These are phyloP conservation scores for Eimeria brunetti DNA, from an alignment of 169 alveolate species.

Conservation along the genomic window DNA sequence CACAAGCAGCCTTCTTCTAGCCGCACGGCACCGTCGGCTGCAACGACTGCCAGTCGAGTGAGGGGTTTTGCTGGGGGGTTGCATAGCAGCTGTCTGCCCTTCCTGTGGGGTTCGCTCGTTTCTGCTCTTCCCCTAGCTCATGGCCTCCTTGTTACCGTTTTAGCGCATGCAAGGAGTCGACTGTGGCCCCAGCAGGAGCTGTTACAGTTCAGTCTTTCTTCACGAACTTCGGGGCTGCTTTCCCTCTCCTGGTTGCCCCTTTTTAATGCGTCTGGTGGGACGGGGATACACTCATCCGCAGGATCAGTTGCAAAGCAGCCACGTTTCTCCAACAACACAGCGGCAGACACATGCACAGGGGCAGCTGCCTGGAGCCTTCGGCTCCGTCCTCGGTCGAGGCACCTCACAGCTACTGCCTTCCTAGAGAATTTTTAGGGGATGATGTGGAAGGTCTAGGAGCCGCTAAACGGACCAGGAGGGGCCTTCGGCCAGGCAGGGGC, in stretches of 20 bases:
- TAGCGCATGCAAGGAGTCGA: conserved; percentile 8
- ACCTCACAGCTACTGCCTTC: conserved; percentile 3
- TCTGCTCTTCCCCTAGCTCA: not conserved
- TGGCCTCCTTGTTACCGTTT: not conserved
- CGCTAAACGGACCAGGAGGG: not conserved
- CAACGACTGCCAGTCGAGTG: not conserved
- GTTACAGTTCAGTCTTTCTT: not conserved
- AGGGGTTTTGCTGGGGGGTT: not conserved
- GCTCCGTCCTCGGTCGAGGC: conserved; percentile 46
- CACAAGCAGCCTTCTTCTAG: not conserved
- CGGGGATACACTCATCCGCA: not conserved
- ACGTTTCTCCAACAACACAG: not conserved
- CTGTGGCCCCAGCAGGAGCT: not conserved
- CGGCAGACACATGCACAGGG: conserved; percentile 54
- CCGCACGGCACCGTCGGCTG: conserved; percentile 36
- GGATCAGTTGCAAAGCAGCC: not conserved
- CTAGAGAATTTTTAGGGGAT: conserved; percentile 25
- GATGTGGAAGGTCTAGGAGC: conserved; percentile 11
- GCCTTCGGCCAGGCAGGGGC: not conserved
- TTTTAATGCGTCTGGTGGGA: not conserved
- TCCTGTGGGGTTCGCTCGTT: not conserved
- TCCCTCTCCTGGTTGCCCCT: not conserved
- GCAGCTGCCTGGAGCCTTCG: conserved; percentile 49
- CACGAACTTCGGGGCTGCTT: not conserved
- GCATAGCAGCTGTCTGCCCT: not conserved